Evolutionary conservation across 2,329 filamentous ascomycete genomes (phyloP).

Genomic region (Coniosporium tulheliwenetii): DNA sequence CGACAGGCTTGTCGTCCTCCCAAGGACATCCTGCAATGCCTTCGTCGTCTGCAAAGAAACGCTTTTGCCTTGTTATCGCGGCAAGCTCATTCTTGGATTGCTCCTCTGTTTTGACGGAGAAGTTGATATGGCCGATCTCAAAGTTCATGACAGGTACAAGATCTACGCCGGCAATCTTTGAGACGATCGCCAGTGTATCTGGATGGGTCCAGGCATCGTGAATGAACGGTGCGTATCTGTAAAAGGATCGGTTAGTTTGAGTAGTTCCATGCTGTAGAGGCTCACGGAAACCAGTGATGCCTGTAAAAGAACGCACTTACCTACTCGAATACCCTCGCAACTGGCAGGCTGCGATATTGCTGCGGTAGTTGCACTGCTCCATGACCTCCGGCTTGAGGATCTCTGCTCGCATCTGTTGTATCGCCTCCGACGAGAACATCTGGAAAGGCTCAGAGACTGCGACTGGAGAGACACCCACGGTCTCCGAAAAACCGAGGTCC

Average conservation of each 20-base stretch:
- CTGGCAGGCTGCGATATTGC: conserved; percentile 41
- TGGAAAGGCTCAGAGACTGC: conserved; percentile 51
- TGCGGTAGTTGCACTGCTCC: conserved; percentile 40
- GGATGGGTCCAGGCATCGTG: conserved; percentile 46
- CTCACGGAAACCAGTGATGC: too few species aligned
- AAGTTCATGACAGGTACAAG: conserved; percentile 40
- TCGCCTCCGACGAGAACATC: conserved; percentile 45
- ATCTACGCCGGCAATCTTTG: conserved; percentile 41
- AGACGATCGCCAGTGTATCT: conserved; percentile 37
- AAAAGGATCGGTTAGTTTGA: not conserved
- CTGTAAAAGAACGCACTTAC: conserved; percentile 24
- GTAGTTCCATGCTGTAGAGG: too few species aligned
- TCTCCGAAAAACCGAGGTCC: conserved; percentile 40
- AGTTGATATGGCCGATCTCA: conserved; percentile 44
- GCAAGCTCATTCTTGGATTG: conserved; percentile 27
- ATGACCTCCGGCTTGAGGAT: conserved; percentile 42
- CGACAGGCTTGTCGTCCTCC: conserved; percentile 37
- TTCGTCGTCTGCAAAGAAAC: conserved; percentile 22
- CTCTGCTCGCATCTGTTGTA: conserved; percentile 46
- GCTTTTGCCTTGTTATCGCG: conserved; percentile 21
- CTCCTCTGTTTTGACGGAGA: conserved; percentile 34
- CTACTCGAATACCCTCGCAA: conserved; percentile 38
- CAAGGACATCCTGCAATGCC: conserved; percentile 25
- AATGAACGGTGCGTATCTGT: conserved; percentile 46
- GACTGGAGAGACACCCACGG: conserved; percentile 42